Base-by-base conservation (phyloP, 139 green algal species). In the Coccomyxa sp. region DNA sequence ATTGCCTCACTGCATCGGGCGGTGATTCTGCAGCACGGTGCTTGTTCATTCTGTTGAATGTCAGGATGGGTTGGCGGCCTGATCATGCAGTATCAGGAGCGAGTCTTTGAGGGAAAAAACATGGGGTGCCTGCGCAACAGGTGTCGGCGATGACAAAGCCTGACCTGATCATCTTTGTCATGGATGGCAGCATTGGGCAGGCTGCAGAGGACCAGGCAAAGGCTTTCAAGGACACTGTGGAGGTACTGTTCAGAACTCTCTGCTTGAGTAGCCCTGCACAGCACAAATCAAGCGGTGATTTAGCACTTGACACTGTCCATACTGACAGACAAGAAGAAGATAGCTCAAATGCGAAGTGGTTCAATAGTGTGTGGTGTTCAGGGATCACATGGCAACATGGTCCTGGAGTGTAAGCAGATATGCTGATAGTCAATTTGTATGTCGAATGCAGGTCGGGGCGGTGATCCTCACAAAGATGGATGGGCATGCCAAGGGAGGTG, bases 401-500 rank as follows among this genome's bases (percentile, higher is more conserved):
- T 51, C 7, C 38, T 7, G 38, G 38, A 51, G 38, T 51, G 38
- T 7, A 51, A 51, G 38, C 38, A 51, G 38, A 51, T 51, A 51
- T 51, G 38, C 38, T 51, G 38, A 51, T n/a, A n/a, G n/a, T 51
- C 38, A 51, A 11, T 51, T 3, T 3, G 7, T 51, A 11, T 7
- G 38, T 51, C 38, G 7, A 51, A 51, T 51, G 38, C 84, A 96
- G 84, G 94, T 97, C 30, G 95, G 96, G 3, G 92, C 94, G 13
- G 96, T 99, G 10, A 98, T 99, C 85, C 88, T 99, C 51, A 99
- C 97, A 17, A 99, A 99, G 91, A 94, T 99, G 90, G 97, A 99
- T 83, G 97, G 97, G 21, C 96, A 99, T 85, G 97, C 97, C 81
- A 99, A 98, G 89, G 97, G 97, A 83, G 97, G 97, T 82, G 97